Base-by-base conservation (phyloP, 805 yeast species). In the Candida qinlingensis region DNA sequence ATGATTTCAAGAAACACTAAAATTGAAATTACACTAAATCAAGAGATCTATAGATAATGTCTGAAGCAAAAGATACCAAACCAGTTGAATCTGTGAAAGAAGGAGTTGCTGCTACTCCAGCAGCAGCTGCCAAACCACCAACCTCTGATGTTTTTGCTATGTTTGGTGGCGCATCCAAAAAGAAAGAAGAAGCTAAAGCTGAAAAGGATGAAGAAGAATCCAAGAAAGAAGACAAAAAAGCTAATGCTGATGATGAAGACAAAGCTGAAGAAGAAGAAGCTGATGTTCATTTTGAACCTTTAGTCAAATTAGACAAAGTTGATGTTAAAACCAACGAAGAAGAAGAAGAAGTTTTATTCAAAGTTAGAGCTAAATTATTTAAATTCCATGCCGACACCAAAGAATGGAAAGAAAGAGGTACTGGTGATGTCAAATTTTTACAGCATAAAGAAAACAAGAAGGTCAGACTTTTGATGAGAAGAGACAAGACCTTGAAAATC, bases 341-440 rank as follows among this genome's bases (percentile, higher is more conserved):
- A 70, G 79, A 87, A 55, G 96, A 89, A 72, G 92, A 86, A 50
- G 87, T 81, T 27, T 62, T 84, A 54, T 83, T 72, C 73, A 94
- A 94, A 72, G 88, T 87, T 59, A 80, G 99, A 67, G 97, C 99
- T 58, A 94, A 94, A 73, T 77, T 94, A 65, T 94, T 92, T 77
- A 86, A 89, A 72, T 92, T 86, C 75, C 83, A 83, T 62, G 77
- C 82, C 39, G 96, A 89, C 52, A 62, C 83, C 46, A 85, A 84
- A 64, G 98, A 94, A 73, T 94, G 99, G 99, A 94, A 94, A 71
- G 99, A 94, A 78, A 87, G 99, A 76, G 99, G 99, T 62, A 89
- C 97, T 35, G 99, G 99, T 64, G 99, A 94, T 65, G 96, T 90
- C 61, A 89, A 94, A 73, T 88, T 94, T 71, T 81, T 94, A 67